These are phyloP conservation scores for Vitis labrusca DNA, from an alignment of 164 flowering plant species.

Conservation along the genomic window DNA sequence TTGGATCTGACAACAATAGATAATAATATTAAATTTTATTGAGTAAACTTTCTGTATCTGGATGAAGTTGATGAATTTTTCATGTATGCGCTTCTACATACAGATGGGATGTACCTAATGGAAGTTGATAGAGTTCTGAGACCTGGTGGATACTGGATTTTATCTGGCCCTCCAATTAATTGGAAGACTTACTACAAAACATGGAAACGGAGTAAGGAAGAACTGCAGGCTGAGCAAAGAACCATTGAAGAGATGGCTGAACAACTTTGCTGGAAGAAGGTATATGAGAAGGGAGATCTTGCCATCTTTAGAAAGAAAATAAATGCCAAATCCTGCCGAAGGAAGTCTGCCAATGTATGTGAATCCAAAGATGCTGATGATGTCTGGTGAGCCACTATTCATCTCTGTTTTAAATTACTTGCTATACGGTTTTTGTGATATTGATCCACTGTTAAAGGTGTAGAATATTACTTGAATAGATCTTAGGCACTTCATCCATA, in stretches of 20 bases:
- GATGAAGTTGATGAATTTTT: not conserved
- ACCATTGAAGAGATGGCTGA: conserved; percentile 76
- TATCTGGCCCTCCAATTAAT: conserved; percentile 96
- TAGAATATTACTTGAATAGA: no score
- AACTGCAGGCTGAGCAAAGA: conserved; percentile 69
- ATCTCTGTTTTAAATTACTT: not conserved
- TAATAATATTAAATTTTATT: no score
- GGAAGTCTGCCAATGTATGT: conserved; percentile 47
- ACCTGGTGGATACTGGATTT: conserved; percentile 95
- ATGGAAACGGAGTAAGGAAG: conserved; percentile 84
- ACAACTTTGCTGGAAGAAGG: conserved; percentile 90
- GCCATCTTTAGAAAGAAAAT: conserved; percentile 75
- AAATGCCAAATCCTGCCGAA: conserved; percentile 56
- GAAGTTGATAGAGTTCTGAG: conserved; percentile 94
- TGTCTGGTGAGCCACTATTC: conserved; percentile 67
- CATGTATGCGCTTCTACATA: not conserved
- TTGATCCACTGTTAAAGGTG: no score
- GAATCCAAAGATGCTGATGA: conserved; percentile 54
- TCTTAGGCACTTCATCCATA: no score
- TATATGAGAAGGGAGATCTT: conserved; percentile 88
- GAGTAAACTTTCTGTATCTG: not conserved
- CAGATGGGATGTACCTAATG: conserved; percentile 87
- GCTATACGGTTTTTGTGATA: no score
- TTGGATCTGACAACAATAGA: no score
- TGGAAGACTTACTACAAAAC: conserved; percentile 85